Conservation (phyloP, 441 rosid species). For the Aquilaria agallochum region DNA sequence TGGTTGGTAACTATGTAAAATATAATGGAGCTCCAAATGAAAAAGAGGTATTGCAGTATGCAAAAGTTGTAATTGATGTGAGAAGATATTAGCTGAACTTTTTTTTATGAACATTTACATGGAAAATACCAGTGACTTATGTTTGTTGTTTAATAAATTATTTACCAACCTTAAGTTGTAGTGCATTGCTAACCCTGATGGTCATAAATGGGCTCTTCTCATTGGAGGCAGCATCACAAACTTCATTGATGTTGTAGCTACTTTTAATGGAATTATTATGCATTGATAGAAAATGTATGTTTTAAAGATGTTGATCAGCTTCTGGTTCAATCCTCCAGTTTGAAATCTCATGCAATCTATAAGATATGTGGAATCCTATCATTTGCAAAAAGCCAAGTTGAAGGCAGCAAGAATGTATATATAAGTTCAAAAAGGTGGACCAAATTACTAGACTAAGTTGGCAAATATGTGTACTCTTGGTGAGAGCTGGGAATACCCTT, state of each 20-base stretch:
- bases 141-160: slow-evolving; percentile 7
- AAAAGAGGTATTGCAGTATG: slow-evolving; percentile 94
- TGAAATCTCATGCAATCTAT: slow-evolving; percentile 6
- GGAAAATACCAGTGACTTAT: slow-evolving; percentile 1
- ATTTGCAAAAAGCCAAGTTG: slow-evolving; percentile 62
- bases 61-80: slow-evolving; percentile 90
- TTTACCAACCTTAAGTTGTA: slow-evolving; percentile 18
- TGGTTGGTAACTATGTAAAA: slow-evolving; percentile 92
- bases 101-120: background rate
- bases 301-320: slow-evolving; percentile 1
- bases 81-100: slow-evolving; percentile 16
- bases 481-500: slow-evolving; percentile 75
- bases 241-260: slow-evolving; percentile 90
- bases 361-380: background rate
- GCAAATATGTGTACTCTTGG: slow-evolving; percentile 79
- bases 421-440: slow-evolving; percentile 91
- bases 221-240: slow-evolving; percentile 97
- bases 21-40: slow-evolving; percentile 97
- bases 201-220: slow-evolving; percentile 79
- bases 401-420: slow-evolving; percentile 93
- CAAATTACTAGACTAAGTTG: slow-evolving; percentile 86
- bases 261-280: slow-evolving; percentile 86
- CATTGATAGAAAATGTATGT: slow-evolving; percentile 76
- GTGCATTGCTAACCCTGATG: slow-evolving; percentile 89
- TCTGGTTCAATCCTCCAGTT: slow-evolving; percentile 6